A percentile compares a stretch with the other conserved stretches of the same genome.
These are phyloP conservation scores for Clathrus columnatus DNA, from an alignment of 768 basidiomycete species.

Conservation along the genomic window DNA sequence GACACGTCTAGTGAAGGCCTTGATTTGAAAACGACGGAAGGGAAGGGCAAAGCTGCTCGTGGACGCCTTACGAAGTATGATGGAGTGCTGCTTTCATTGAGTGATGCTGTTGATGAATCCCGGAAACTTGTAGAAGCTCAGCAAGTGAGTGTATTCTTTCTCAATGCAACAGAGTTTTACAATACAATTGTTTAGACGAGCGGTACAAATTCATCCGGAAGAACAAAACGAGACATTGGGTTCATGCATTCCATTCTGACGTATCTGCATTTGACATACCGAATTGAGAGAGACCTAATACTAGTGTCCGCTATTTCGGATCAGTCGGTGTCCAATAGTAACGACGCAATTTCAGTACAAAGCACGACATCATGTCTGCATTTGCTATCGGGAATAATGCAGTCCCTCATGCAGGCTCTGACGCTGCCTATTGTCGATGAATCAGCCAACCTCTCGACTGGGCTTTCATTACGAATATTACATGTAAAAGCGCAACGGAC, in stretches of 20 bases:
- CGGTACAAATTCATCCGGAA: slow-evolving; percentile 27
- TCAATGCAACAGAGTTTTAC: slow-evolving; percentile 10
- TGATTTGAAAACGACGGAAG: slow-evolving; percentile 27
- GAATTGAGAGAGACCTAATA: slow-evolving; percentile 83
- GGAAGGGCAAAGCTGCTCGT: slow-evolving; percentile 43
- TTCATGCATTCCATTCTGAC: slow-evolving; percentile 84
- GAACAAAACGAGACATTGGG: slow-evolving; percentile 58
- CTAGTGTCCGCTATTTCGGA: slow-evolving; percentile 52
- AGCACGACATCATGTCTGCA: slow-evolving; percentile 6
- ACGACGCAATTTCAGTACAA: background rate
- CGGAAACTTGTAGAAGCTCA: slow-evolving; percentile 77
- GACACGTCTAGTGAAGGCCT: slow-evolving; percentile 21
- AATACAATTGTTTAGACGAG: slow-evolving; percentile 24
- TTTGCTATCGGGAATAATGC: slow-evolving; percentile 69
- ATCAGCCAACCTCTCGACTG: slow-evolving; percentile 70
- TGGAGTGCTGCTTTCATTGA: slow-evolving; percentile 70
- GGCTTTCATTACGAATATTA: slow-evolving; percentile 66
- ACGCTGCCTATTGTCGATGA: slow-evolving; percentile 80
- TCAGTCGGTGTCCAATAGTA: background rate
- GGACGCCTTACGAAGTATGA: slow-evolving; percentile 83
- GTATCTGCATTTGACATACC: slow-evolving; percentile 78
- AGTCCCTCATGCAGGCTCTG: slow-evolving; percentile 79
- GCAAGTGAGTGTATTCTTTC: slow-evolving; percentile 46
- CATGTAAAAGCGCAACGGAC: slow-evolving; percentile 72
- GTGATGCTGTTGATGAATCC: slow-evolving; percentile 84